Evolutionary conservation across 2,329 filamentous ascomycete genomes (phyloP).

Genomic region (Apiospora hydei): DNA sequence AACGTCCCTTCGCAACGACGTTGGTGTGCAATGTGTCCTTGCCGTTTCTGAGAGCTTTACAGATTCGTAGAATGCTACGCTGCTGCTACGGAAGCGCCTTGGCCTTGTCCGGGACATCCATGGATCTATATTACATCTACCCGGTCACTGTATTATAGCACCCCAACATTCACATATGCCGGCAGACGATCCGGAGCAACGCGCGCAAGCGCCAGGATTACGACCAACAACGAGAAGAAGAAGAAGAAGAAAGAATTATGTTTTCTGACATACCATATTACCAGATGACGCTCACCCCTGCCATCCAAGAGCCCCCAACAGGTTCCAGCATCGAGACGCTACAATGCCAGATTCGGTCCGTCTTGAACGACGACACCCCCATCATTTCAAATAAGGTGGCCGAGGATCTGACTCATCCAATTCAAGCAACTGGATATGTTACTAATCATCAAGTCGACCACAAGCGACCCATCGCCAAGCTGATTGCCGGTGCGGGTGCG

Average conservation of each 20-base stretch:
- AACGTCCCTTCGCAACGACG: not conserved
- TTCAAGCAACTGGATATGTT: not conserved
- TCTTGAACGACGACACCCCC: not conserved
- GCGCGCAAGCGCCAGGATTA: not conserved
- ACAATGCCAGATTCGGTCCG: not conserved
- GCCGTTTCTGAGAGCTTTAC: not conserved
- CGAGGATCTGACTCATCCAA: no score
- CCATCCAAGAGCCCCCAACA: not conserved
- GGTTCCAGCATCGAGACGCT: not conserved
- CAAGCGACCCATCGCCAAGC: no score
- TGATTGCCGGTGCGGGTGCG: not conserved
- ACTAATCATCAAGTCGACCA: not conserved
- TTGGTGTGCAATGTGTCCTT: not conserved
- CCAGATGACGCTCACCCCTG: not conserved
- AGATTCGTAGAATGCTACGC: not conserved
- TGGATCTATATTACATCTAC: not conserved
- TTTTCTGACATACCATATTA: not conserved
- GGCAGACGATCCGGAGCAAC: not conserved
- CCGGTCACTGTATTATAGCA: no score
- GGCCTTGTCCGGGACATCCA: not conserved
- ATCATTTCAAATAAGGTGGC: not conserved
- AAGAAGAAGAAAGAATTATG: not conserved
- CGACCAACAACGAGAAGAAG: not conserved
- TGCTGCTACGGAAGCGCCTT: not conserved
- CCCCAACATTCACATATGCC: not conserved